These are phyloP conservation scores for Diplodia scrobiculata DNA, from an alignment of 2,329 filamentous ascomycete genomes.

Conservation along the genomic window DNA sequence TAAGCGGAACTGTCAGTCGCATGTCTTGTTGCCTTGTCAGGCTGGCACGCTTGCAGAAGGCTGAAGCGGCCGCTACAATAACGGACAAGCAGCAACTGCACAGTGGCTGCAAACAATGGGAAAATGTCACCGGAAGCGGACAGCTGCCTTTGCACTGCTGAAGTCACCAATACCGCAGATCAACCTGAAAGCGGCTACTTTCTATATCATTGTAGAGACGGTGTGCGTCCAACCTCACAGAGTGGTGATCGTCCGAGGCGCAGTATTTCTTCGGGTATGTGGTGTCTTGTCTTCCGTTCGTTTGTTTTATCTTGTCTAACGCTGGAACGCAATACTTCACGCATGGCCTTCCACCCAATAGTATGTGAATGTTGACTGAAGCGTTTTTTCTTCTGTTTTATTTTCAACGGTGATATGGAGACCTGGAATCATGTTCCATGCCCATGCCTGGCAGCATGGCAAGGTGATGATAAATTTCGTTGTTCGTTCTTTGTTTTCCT, in stretches of 20 bases:
- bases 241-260: background rate
- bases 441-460: background rate
- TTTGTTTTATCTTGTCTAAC: background rate
- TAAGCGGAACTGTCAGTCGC: background rate
- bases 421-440: background rate
- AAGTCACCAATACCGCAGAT: background rate
- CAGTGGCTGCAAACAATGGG: background rate
- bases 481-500: background rate
- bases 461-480: too few species aligned
- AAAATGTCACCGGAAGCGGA: background rate
- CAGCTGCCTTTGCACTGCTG: background rate
- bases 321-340: background rate
- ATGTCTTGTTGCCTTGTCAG: background rate
- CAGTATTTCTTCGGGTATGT: background rate
- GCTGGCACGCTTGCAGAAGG: background rate
- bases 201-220: background rate
- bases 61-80: background rate
- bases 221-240: background rate
- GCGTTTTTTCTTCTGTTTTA: background rate
- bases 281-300: background rate
- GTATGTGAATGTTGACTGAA: background rate
- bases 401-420: background rate
- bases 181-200: background rate
- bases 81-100: background rate
- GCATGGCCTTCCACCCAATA: background rate